phyloP scores from a whole-genome alignment of 305 asterid genomes.

The Striga hermonthica region DNA sequence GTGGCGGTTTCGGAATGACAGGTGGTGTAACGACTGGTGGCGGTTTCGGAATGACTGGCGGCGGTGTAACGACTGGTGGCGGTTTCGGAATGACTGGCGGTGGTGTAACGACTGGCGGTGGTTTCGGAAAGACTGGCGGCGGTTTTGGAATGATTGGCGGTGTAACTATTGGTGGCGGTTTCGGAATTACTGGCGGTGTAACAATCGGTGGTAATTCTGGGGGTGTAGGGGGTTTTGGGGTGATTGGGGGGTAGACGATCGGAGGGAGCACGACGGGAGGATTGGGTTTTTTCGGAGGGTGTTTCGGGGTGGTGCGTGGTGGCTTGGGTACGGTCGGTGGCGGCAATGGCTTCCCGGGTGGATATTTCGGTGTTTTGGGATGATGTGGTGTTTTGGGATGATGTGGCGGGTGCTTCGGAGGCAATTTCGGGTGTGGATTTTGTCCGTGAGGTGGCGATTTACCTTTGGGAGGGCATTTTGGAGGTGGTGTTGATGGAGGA shows the following conservation, averaged over 20 bases:
- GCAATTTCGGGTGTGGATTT: neutral
- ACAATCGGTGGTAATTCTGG: neutral
- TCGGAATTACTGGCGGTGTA: constrained; percentile 29
- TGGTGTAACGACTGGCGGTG: neutral
- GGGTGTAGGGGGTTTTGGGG: constrained; percentile 32
- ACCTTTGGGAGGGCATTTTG: constrained; percentile 32
- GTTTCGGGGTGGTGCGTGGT: constrained; percentile 14
- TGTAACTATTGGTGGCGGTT: constrained; percentile 28
- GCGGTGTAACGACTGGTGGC: too few relatives aligned
- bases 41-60: neutral
- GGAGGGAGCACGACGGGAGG: too few relatives aligned
- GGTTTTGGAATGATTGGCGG: constrained; percentile 36
- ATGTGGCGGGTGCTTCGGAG: neutral
- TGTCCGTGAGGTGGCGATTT: constrained; percentile 1
- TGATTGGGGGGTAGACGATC: constrained; percentile 24
- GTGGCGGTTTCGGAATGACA: too few relatives aligned
- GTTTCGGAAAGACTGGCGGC: constrained; percentile 26
- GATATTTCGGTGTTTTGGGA: neutral
- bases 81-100: too few relatives aligned
- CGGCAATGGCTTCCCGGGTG: neutral
- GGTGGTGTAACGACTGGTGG: neutral
- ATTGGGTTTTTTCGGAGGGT: constrained; percentile 25
- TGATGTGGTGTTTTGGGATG: neutral
- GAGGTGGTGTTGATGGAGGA: constrained; percentile 26
- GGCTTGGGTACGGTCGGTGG: constrained; percentile 38